These are phyloP conservation scores for Phytopythium mirpurense DNA, from an alignment of 352 stramenopile species.

Conservation along the genomic window DNA sequence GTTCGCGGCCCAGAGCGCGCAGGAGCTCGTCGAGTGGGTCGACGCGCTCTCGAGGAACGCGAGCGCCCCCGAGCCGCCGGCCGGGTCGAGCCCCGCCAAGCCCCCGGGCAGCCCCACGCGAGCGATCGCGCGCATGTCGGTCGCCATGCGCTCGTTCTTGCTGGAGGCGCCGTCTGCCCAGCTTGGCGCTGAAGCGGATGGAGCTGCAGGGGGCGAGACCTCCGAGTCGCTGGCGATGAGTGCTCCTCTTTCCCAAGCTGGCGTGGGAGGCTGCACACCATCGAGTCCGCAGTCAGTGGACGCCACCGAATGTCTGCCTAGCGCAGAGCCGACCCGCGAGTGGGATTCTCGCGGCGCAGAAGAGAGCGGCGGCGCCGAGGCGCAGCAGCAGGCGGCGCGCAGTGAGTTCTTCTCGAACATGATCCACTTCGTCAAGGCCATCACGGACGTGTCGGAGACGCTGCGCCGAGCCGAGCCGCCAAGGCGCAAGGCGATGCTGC, in stretches of 20 bases:
- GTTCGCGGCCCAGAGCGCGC: conserved; percentile 58
- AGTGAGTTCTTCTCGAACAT: conserved; percentile 82
- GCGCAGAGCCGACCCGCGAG: background rate
- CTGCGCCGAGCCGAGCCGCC: conserved; percentile 56
- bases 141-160: conserved; percentile 73
- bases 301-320: background rate
- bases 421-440: conserved; percentile 78
- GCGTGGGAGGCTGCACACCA: background rate
- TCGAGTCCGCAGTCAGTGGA: background rate
- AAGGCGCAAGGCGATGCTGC: conserved; percentile 58
- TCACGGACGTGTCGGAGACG: conserved; percentile 75
- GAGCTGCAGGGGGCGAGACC: background rate
- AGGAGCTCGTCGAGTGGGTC: conserved; percentile 61
- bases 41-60: conserved; percentile 45
- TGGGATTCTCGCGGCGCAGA: background rate
- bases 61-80: conserved; percentile 38
- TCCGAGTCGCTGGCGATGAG: background rate
- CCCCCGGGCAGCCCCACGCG: conserved; percentile 29
- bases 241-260: background rate
- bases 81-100: conserved; percentile 30
- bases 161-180: conserved; percentile 29
- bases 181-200: background rate
- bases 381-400: conserved; percentile 31
- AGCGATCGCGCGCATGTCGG: conserved; percentile 65
- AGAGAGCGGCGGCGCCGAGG: background rate